Evolutionary conservation across 352 stramenopile genomes (phyloP).

Genomic region (Phytopythium oedochilum): DNA sequence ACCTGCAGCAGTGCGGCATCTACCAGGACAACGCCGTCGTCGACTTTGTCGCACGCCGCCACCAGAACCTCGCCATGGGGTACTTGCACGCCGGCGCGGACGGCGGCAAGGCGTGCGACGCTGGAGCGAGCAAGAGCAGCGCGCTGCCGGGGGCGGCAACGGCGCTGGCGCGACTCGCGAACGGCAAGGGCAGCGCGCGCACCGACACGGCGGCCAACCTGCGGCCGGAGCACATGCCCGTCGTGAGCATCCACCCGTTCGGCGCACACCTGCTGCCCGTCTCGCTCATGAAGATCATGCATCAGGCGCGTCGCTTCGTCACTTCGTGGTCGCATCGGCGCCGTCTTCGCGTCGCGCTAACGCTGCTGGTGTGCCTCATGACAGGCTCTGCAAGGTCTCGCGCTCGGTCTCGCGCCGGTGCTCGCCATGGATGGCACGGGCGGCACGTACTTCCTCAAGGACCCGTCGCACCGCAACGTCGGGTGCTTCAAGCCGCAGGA

Average conservation of each 20-base stretch:
- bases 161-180: neutral
- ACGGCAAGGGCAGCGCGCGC: constrained; percentile 8
- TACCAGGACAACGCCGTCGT: constrained; percentile 78
- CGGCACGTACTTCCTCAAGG: constrained; percentile 98
- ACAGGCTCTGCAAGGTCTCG: constrained; percentile 87
- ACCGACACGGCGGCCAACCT: constrained; percentile 25
- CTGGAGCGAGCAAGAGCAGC: constrained; percentile 9
- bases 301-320: constrained; percentile 38
- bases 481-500: constrained; percentile 98
- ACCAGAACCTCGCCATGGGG: constrained; percentile 46
- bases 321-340: neutral
- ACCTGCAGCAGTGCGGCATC: constrained; percentile 78
- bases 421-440: constrained; percentile 95
- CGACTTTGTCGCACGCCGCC: constrained; percentile 67
- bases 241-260: constrained; percentile 77
- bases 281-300: constrained; percentile 78
- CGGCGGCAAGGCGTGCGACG: neutral
- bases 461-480: constrained; percentile 91
- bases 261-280: constrained; percentile 70
- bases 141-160: constrained; percentile 2
- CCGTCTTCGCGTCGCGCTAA: neutral
- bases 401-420: constrained; percentile 88
- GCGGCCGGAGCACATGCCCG: constrained; percentile 44
- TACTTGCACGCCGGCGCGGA: constrained; percentile 22
- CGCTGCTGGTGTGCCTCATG: neutral